A percentile compares a stretch with the other conserved stretches of the same genome.
Conservation (phyloP, 495 filamentous ascomycete genomes). For the Aspergillus olivimuriae region DNA sequence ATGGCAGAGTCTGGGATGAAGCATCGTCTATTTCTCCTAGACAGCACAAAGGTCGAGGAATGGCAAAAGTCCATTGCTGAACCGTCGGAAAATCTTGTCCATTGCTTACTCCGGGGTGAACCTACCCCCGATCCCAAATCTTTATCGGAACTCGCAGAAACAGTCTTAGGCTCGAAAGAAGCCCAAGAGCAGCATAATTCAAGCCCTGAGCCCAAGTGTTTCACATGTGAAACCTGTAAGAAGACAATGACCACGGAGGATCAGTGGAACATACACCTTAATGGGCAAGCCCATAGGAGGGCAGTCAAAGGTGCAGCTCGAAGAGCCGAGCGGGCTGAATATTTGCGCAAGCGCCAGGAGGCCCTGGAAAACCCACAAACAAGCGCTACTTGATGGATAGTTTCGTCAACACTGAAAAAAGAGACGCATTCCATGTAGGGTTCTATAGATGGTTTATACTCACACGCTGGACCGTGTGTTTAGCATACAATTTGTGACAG, state of each 20-base stretch:
- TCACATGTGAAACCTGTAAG: constrained; percentile 64
- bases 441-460: background rate
- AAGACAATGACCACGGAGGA: constrained; percentile 62
- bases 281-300: constrained; percentile 55
- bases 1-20: constrained; percentile 46
- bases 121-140: constrained; percentile 53
- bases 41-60: constrained; percentile 55
- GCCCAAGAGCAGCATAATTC: constrained; percentile 38
- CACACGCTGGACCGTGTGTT: background rate
- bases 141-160: constrained; percentile 53
- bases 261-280: constrained; percentile 71
- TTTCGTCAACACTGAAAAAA: background rate
- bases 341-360: constrained; percentile 12
- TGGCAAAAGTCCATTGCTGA: constrained; percentile 56
- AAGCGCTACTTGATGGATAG: background rate
- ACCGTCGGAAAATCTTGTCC: constrained; percentile 56
- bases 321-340: constrained; percentile 25
- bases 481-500: background rate
- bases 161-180: constrained; percentile 48
- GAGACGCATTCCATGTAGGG: background rate
- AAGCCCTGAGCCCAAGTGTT: constrained; percentile 27
- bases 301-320: constrained; percentile 29
- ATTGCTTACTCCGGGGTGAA: constrained; percentile 49
- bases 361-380: background rate
- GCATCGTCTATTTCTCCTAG: constrained; percentile 62